Conservation (phyloP, 306 rosid genomes). For the Vigna angularis region DNA sequence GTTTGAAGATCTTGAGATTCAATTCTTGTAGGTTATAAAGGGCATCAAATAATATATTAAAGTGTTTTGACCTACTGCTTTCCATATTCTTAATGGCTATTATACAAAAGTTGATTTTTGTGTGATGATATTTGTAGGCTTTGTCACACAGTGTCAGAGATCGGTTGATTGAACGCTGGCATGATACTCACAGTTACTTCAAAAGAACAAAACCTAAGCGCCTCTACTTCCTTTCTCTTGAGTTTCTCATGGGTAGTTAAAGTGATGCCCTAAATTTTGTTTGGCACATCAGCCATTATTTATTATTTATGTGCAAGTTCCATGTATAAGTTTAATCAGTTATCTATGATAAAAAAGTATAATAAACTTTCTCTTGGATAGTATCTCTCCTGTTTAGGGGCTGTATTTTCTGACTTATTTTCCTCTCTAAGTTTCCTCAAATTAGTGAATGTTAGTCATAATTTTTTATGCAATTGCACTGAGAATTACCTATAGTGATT, state of each 20-base stretch:
- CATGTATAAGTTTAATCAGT: slow-evolving; percentile 14
- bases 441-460: not conserved
- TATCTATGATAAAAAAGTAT: not conserved
- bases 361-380: not conserved
- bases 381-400: slow-evolving; percentile 4
- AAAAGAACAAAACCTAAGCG: slow-evolving; percentile 79
- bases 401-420: slow-evolving; percentile 20
- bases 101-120: slow-evolving; percentile 40
- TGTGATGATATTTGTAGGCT: slow-evolving; percentile 57
- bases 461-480: not conserved
- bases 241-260: slow-evolving; percentile 80
- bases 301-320: slow-evolving; percentile 14
- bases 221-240: slow-evolving; percentile 81
- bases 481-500: not conserved
- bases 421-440: slow-evolving; percentile 13
- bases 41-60: slow-evolving; percentile 16
- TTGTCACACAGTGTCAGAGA: slow-evolving; percentile 73
- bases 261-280: slow-evolving; percentile 31
- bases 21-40: slow-evolving; percentile 3
- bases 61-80: slow-evolving; percentile 8
- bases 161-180: slow-evolving; percentile 77
- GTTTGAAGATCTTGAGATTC: slow-evolving; percentile 13
- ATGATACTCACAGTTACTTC: slow-evolving; percentile 67
- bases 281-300: slow-evolving; percentile 17
- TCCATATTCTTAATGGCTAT: slow-evolving; percentile 38